These are phyloP conservation scores for Dendrobium nobile DNA, from an alignment of 106 monocot genomes.

Conservation along the genomic window DNA sequence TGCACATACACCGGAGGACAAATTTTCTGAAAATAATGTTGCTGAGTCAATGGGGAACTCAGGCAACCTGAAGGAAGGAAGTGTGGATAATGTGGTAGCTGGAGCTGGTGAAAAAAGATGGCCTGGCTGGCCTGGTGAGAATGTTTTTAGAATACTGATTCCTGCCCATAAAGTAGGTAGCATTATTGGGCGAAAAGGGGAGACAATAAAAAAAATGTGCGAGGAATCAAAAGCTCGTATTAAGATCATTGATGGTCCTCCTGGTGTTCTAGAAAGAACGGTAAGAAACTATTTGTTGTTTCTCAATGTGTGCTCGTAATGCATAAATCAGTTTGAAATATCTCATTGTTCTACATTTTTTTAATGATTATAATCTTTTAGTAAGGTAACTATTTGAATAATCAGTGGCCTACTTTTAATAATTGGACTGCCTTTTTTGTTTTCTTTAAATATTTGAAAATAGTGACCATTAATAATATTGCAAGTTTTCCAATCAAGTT, in stretches of 20 bases:
- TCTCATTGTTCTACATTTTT: conserved; percentile 2
- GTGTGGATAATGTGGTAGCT: not conserved
- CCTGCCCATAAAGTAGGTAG: conserved; percentile 79
- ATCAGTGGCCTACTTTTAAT: not conserved
- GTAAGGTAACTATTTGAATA: not conserved
- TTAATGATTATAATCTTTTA: not conserved
- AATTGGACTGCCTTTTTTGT: not conserved
- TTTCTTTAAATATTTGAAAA: not conserved
- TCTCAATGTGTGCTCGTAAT: not conserved
- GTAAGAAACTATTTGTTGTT: conserved; percentile 36
- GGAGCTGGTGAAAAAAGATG: conserved; percentile 56
- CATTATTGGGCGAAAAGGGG: conserved; percentile 90
- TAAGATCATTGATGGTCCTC: conserved; percentile 87
- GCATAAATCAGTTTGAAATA: not conserved
- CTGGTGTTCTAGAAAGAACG: conserved; percentile 69
- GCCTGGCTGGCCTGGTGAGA: conserved; percentile 98
- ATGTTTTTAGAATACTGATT: conserved; percentile 75
- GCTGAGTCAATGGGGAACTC: conserved; percentile 14
- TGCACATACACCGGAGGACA: conserved; percentile 3
- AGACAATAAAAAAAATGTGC: conserved; percentile 83
- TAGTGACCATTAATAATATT: not conserved
- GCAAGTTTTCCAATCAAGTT: not conserved
- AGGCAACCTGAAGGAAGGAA: not conserved
- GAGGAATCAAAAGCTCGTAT: conserved; percentile 89
- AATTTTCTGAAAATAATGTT: conserved; percentile 17